phyloP scores from a whole-genome alignment of 2,329 filamentous ascomycete genomes.

The Monosporascus sp. region DNA sequence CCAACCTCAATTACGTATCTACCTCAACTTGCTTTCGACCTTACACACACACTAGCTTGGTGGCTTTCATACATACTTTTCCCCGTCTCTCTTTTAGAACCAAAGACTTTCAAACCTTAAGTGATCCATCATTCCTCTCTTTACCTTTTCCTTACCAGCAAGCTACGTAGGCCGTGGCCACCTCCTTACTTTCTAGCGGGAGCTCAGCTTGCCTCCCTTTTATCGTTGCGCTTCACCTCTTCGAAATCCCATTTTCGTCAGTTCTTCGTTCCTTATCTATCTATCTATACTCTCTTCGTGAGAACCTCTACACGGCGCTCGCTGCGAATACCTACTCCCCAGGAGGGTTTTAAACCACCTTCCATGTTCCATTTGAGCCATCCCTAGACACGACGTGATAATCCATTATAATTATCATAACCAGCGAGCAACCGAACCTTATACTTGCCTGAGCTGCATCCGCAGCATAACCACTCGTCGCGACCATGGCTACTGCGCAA shows the following conservation, averaged over 20 bases:
- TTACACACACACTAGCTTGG: neutral
- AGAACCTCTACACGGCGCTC: too few relatives aligned
- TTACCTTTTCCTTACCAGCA: too few relatives aligned
- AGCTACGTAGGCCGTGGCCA: too few relatives aligned
- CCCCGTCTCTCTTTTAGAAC: neutral
- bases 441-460: slow-evolving; percentile 18
- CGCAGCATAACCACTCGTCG: slow-evolving; percentile 16
- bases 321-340: too few relatives aligned
- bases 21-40: too few relatives aligned
- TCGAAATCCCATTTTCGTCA: neutral
- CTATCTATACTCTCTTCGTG: neutral
- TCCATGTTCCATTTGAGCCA: too few relatives aligned
- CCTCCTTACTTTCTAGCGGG: too few relatives aligned
- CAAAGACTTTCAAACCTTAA: neutral
- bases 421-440: neutral
- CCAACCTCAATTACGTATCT: neutral
- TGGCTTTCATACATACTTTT: neutral
- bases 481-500: slow-evolving; percentile 27
- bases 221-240: too few relatives aligned
- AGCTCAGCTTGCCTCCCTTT: too few relatives aligned
- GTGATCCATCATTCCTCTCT: neutral
- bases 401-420: too few relatives aligned
- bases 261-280: neutral
- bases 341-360: too few relatives aligned
- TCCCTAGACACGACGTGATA: too few relatives aligned